Evolutionary conservation across 495 filamentous ascomycete species (phyloP), one percentile per base, ranked within the genome.

Genomic region (Penicillium alfredii): DNA sequence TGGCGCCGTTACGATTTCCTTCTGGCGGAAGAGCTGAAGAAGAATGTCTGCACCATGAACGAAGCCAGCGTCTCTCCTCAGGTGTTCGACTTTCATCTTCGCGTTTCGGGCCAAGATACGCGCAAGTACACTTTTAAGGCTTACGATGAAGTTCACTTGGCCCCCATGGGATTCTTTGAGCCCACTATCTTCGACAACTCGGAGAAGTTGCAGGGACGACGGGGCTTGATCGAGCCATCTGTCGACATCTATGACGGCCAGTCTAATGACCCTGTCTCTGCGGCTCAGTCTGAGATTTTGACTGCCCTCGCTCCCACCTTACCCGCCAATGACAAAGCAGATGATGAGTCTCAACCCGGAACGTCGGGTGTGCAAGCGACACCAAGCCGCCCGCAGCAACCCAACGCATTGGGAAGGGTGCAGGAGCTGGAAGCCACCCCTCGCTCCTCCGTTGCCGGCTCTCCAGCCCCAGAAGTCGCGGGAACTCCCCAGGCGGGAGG

Each of bases 21-120:
- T 24, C 66, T 97, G 8, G 92, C 89, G 0, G 92, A 98, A 56
- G 93, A 98, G 64, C 66, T 97, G 28, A 98, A 98, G 62, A 82
- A 77, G 49, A 93, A 85, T 44, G 78, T 82, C 50, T 89, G 85
- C 54, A 92, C 87, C 1, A 78, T 96, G 73, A 80, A 81, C 10
- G 88, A 94, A 58, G 76, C 75, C 8, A 83, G 86, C 37, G 80
- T 97, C 30, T 82, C 78, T 21, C 84, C 90, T 2, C 81, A 89
- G 55, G 68, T 80, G 12, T 83, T 71, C 58, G 80, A 92, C 47
- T 96, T 97, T 55, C 86, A 95, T 55, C 73, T 98, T 8, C 81
- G 92, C 13, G 84, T 87, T 2, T 78, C 86, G 0, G 88, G 85
- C 13, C 82, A 92, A 58, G 82, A 90, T 36, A 97, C 92, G 2